A percentile compares a stretch with the other conserved stretches of the same genome.
phyloP scores from a whole-genome alignment of 2,329 filamentous ascomycete genomes.

The Myriosclerotinia scirpicola region DNA sequence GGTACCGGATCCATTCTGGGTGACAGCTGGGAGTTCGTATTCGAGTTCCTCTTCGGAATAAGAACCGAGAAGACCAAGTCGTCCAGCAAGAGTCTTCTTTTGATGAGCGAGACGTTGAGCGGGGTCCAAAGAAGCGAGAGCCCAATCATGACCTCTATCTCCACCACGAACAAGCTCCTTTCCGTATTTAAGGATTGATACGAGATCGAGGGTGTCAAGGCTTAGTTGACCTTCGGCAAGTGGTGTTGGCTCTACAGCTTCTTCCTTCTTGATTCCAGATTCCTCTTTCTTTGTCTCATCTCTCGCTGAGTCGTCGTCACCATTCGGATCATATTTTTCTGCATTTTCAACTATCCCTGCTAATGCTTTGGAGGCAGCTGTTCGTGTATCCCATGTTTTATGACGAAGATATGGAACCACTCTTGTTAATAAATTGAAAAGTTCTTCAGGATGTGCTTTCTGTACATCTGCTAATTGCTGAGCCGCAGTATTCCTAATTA shows the following conservation, averaged over 20 bases:
- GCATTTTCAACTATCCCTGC: conserved; percentile 93
- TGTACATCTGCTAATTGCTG: conserved; percentile 97
- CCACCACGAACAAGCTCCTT: conserved; percentile 80
- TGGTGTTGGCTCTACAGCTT: conserved; percentile 51
- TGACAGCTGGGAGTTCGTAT: conserved; percentile 52
- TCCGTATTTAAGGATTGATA: conserved; percentile 77
- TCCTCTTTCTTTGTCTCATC: conserved; percentile 47
- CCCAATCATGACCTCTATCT: conserved; percentile 80
- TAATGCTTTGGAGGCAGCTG: conserved; percentile 88
- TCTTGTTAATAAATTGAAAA: conserved; percentile 90
- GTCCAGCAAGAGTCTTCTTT: conserved; percentile 80
- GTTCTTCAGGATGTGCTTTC: conserved; percentile 94
- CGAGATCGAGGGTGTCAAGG: conserved; percentile 74
- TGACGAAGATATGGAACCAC: conserved; percentile 95
- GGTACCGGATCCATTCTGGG: conserved; percentile 33
- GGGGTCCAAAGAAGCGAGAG: conserved; percentile 77
- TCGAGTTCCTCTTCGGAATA: conserved; percentile 81
- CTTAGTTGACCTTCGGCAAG: conserved; percentile 59
- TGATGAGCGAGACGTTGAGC: conserved; percentile 78
- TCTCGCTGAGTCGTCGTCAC: conserved; percentile 58
- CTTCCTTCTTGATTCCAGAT: conserved; percentile 57
- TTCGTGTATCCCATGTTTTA: conserved; percentile 95
- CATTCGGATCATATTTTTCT: conserved; percentile 83
- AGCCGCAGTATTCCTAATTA: conserved; percentile 95
- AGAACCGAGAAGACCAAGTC: conserved; percentile 81